Percentiles rank a stretch among this genome's conserved stretches.
Conservation (phyloP, 495 filamentous ascomycete genomes). For the Xylaria sp. region DNA sequence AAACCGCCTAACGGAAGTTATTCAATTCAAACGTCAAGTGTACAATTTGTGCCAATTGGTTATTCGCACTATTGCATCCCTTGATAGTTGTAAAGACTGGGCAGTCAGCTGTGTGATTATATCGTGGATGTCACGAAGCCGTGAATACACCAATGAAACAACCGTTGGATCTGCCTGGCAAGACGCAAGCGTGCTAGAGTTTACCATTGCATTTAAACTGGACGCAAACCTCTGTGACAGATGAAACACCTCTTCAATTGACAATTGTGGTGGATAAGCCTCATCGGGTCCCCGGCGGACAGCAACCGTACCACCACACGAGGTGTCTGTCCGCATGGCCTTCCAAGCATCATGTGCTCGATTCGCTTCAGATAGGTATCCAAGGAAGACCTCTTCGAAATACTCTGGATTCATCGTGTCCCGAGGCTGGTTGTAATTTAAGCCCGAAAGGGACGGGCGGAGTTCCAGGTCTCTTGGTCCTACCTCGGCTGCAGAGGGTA, state of each 20-base stretch:
- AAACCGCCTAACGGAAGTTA: background rate
- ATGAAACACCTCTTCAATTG: conserved; percentile 7
- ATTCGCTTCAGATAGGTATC: background rate
- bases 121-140: background rate
- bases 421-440: conserved; percentile 13
- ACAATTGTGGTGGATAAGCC: background rate
- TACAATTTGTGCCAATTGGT: background rate
- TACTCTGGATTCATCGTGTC: background rate
- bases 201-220: background rate
- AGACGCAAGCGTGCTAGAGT: background rate
- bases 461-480: background rate
- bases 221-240: background rate
- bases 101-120: background rate
- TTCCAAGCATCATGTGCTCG: background rate
- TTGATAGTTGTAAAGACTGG: background rate
- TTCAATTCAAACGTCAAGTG: background rate
- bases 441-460: background rate
- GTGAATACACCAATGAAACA: conserved; percentile 4
- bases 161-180: background rate
- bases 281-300: background rate
- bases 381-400: background rate
- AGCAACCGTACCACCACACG: conserved; percentile 1
- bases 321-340: conserved; percentile 16
- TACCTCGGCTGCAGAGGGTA: background rate
- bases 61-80: background rate